phyloP scores from a whole-genome alignment of 176 grass and related monocot genomes.

The Saccharum spontaneum region DNA sequence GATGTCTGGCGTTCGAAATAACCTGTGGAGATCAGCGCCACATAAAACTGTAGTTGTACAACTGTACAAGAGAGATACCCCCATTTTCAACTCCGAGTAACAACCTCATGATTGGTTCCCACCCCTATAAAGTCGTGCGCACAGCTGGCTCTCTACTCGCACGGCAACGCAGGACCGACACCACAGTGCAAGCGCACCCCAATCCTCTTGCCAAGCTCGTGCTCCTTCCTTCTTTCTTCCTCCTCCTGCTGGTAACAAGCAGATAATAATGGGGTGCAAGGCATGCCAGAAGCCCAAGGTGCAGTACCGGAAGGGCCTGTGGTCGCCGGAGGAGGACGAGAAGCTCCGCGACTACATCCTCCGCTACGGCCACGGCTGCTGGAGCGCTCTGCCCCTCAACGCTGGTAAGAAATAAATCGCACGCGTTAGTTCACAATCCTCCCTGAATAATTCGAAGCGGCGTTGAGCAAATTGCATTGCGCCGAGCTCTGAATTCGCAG shows the following conservation, averaged over 20 bases:
- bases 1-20: background rate
- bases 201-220: background rate
- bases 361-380: constrained; percentile 76
- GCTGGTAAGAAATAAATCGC: constrained; percentile 60
- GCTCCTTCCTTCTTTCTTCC: background rate
- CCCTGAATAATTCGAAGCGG: background rate
- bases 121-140: constrained; percentile 30
- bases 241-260: background rate
- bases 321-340: constrained; percentile 95
- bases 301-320: constrained; percentile 76
- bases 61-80: background rate
- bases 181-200: constrained; percentile 23
- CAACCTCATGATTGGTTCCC: background rate
- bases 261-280: constrained; percentile 63
- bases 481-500: background rate
- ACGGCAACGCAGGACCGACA: constrained; percentile 49
- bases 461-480: constrained; percentile 6
- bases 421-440: background rate
- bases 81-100: constrained; percentile 10
- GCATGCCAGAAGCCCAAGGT: constrained; percentile 84
- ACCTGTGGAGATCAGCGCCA: background rate
- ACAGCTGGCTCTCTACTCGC: background rate
- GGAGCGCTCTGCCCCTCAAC: constrained; percentile 74
- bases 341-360: constrained; percentile 79
- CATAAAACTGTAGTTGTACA: no score